phyloP scores from a whole-genome alignment of 257 asterid genomes.

The Ballota nigra region DNA sequence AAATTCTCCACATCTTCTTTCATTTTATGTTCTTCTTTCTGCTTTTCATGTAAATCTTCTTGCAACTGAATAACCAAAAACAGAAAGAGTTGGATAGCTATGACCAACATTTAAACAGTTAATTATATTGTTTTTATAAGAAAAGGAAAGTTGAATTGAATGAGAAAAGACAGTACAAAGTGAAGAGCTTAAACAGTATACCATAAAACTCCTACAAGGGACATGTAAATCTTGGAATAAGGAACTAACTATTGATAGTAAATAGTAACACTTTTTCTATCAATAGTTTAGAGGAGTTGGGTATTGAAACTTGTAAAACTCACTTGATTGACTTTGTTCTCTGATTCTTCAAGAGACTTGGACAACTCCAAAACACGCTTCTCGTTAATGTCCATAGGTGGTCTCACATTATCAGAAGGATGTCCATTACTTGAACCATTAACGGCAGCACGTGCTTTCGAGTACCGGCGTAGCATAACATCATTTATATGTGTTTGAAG shows the following conservation, averaged over 20 bases:
- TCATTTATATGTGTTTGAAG: slow-evolving; percentile 99
- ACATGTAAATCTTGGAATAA: neutral
- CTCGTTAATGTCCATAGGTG: slow-evolving; percentile 55
- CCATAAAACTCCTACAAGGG: neutral
- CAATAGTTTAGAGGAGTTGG: slow-evolving; percentile 12
- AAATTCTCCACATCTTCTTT: slow-evolving; percentile 68
- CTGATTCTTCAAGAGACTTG: slow-evolving; percentile 82
- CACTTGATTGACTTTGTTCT: slow-evolving; percentile 70
- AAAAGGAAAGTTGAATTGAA: neutral
- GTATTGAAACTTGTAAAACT: slow-evolving; percentile 28
- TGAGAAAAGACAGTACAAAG: neutral
- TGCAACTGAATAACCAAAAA: slow-evolving; percentile 56
- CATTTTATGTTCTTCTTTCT: slow-evolving; percentile 55
- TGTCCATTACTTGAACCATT: slow-evolving; percentile 74
- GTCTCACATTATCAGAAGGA: slow-evolving; percentile 52
- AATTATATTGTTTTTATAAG: neutral
- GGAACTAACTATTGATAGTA: neutral
- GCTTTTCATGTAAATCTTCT: slow-evolving; percentile 69
- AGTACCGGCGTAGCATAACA: slow-evolving; percentile 95
- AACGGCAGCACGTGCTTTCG: slow-evolving; percentile 86
- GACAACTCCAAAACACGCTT: slow-evolving; percentile 76
- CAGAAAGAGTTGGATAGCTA: slow-evolving; percentile 2
- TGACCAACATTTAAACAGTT: neutral
- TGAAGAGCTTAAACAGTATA: neutral
- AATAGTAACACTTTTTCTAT: neutral